Evolutionary conservation across 331 rosid genomes (phyloP).

Genomic region (Arachis monticola): DNA sequence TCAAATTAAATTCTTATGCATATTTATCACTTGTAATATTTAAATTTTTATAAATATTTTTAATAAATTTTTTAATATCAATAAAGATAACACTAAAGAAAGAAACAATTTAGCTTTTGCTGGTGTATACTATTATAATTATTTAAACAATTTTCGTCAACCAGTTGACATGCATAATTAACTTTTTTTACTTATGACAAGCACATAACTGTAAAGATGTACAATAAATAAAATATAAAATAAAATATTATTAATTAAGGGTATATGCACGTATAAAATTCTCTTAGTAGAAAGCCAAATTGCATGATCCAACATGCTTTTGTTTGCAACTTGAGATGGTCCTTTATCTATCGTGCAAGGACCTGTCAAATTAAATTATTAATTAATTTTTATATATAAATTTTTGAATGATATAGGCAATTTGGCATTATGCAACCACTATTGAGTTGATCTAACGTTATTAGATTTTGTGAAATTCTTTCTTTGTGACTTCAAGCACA

Average conservation of each 20-base stretch:
- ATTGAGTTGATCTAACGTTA: too few species aligned
- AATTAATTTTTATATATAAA: neutral
- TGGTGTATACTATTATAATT: neutral
- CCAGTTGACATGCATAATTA: neutral
- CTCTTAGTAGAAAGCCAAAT: slow-evolving; percentile 35
- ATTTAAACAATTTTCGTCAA: neutral
- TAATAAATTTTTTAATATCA: neutral
- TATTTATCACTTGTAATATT: too few species aligned
- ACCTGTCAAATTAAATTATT: slow-evolving; percentile 34
- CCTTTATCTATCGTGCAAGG: slow-evolving; percentile 32
- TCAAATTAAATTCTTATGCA: too few species aligned
- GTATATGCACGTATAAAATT: neutral
- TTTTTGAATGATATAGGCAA: slow-evolving; percentile 31
- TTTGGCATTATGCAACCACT: slow-evolving; percentile 39
- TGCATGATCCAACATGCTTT: slow-evolving; percentile 21
- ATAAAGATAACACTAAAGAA: neutral
- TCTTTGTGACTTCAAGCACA: too few species aligned
- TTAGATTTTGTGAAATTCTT: too few species aligned
- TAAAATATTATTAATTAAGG: neutral
- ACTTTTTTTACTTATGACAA: neutral
- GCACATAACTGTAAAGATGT: neutral
- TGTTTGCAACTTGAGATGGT: slow-evolving; percentile 43
- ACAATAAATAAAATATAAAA: neutral
- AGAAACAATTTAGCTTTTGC: neutral
- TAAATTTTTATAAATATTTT: neutral